A percentile compares a stretch with the other conserved stretches of the same genome.
Conservation (phyloP, 495 filamentous ascomycete species). For the Oidiodendron maius region DNA sequence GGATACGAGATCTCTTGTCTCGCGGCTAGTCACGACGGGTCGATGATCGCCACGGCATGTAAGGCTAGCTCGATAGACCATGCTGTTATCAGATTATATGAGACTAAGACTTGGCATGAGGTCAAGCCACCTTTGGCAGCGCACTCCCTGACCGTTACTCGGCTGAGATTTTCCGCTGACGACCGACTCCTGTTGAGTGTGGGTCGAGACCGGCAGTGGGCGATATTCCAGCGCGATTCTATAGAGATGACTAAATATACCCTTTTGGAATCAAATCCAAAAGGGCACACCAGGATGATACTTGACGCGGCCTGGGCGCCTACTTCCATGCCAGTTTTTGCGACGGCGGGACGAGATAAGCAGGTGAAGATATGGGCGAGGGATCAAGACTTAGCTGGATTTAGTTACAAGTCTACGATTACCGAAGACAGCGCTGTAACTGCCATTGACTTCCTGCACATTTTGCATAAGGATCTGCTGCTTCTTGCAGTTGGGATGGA, state of each 20-base stretch:
- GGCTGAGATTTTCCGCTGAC: conserved; percentile 69
- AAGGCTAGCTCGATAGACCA: conserved; percentile 89
- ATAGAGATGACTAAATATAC: conserved; percentile 39
- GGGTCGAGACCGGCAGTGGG: conserved; percentile 88
- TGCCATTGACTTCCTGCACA: conserved; percentile 61
- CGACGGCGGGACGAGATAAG: conserved; percentile 85
- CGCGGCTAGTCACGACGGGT: conserved; percentile 68
- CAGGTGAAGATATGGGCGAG: conserved; percentile 70
- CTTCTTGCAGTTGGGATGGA: conserved; percentile 64
- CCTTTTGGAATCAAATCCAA: conserved; percentile 58
- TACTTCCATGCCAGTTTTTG: conserved; percentile 48
- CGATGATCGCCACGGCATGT: conserved; percentile 84
- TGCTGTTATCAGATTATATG: conserved; percentile 87
- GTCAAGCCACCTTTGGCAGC: conserved; percentile 72
- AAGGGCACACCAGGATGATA: conserved; percentile 89
- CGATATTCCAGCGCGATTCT: conserved; percentile 51
- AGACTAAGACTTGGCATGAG: conserved; percentile 81
- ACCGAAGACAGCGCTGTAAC: conserved; percentile 59
- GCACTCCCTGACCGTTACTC: conserved; percentile 79
- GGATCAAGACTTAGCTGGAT: conserved; percentile 23
- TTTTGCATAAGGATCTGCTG: conserved; percentile 1
- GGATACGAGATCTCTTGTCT: conserved; percentile 96
- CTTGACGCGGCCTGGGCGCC: conserved; percentile 80
- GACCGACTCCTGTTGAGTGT: conserved; percentile 77
- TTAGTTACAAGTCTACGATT: conserved; percentile 47